phyloP scores from a whole-genome alignment of 306 rosid species.

The Corylus americana region DNA sequence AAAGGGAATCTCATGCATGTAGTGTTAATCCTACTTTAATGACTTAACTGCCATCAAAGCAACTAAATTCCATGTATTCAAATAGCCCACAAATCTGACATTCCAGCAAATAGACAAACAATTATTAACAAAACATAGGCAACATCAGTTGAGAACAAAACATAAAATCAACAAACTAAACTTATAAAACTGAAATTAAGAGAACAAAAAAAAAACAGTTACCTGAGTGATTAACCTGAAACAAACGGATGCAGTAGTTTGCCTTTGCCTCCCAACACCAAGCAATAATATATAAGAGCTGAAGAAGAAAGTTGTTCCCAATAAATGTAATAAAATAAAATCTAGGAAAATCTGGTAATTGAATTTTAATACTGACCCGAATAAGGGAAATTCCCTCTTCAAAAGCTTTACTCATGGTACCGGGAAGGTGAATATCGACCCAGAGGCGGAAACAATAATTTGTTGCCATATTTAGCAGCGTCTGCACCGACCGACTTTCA shows the following conservation, averaged over 20 bases:
- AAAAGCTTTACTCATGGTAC: slow-evolving; percentile 14
- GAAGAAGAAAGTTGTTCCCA: background rate
- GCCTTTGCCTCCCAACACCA: slow-evolving; percentile 27
- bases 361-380: slow-evolving; percentile 23
- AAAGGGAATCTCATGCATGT: too few relatives aligned
- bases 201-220: background rate
- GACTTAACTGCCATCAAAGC: background rate
- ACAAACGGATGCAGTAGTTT: slow-evolving; percentile 21
- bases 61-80: background rate
- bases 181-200: background rate
- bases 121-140: background rate
- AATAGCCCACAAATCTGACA: background rate
- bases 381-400: slow-evolving; percentile 28
- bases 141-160: background rate
- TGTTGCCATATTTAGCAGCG: slow-evolving; percentile 33
- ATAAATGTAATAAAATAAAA: slow-evolving; percentile 15
- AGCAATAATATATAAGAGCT: slow-evolving; percentile 23
- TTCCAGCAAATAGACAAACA: background rate
- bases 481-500: background rate
- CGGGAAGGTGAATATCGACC: slow-evolving; percentile 12
- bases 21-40: background rate
- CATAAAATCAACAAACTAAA: slow-evolving; percentile 22
- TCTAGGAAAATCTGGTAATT: slow-evolving; percentile 14
- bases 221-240: slow-evolving; percentile 39
- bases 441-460: slow-evolving; percentile 30